Percentiles rank a stretch among this genome's conserved stretches.
Conservation (phyloP, 116 monocot species). For the Dioscorea cayenensis region DNA sequence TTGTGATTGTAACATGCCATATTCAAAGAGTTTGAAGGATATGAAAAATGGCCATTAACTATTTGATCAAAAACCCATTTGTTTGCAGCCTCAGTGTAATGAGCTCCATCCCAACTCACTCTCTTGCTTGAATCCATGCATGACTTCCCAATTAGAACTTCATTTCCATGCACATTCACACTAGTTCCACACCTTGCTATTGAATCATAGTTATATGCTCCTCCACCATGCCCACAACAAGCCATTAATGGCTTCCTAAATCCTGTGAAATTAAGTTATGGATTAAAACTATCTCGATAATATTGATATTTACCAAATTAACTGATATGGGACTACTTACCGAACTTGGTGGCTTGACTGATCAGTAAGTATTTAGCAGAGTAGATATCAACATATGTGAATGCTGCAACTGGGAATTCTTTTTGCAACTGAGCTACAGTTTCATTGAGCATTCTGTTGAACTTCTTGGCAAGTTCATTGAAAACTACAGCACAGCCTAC, state of each 20-base stretch:
- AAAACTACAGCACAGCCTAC: not conserved
- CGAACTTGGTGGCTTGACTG: conserved; percentile 10
- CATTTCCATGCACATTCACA: conserved; percentile 7
- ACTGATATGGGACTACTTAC: not conserved
- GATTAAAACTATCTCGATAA: not conserved
- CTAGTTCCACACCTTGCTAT: conserved; percentile 4
- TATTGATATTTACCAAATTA: no score
- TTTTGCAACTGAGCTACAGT: conserved; percentile 13
- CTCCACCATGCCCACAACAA: conserved; percentile 21
- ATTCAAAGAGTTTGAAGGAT: conserved; percentile 16
- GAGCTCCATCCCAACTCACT: conserved; percentile 33
- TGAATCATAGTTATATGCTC: conserved; percentile 10
- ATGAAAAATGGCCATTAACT: conserved; percentile 13
- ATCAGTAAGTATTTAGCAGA: conserved; percentile 26
- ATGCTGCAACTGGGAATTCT: conserved; percentile 13
- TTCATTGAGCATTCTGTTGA: conserved; percentile 19
- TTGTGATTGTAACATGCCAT: conserved; percentile 5
- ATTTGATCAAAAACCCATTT: conserved; percentile 32
- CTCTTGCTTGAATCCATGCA: conserved; percentile 19
- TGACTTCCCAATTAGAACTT: conserved; percentile 17
- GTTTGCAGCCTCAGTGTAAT: conserved; percentile 40
- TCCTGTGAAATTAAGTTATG: not conserved
- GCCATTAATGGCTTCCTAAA: conserved; percentile 14
- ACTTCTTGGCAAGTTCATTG: conserved; percentile 10
- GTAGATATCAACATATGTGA: conserved; percentile 27